Percentiles rank a stretch among this genome's conserved stretches.
phyloP scores from a whole-genome alignment of 768 basidiomycete species.

The Pisolithus tinctorius region DNA sequence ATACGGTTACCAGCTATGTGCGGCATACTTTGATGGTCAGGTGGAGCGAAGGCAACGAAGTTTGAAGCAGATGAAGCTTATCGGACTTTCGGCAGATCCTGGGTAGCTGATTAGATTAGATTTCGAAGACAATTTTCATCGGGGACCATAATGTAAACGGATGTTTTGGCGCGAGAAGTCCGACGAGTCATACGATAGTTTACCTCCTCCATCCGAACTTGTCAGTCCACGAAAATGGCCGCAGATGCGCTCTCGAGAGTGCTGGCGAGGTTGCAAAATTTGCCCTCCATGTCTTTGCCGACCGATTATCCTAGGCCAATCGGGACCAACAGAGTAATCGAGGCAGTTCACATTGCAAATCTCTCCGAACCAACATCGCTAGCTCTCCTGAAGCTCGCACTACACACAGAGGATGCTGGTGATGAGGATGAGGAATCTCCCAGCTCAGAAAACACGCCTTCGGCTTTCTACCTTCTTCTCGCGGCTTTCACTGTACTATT shows the following conservation, averaged over 20 bases:
- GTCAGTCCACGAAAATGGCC: conserved; percentile 17
- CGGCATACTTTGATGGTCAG: no score
- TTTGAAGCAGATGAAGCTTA: neutral
- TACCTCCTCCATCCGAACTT: neutral
- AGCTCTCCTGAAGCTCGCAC: conserved; percentile 75
- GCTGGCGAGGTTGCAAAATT: conserved; percentile 60
- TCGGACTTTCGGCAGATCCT: neutral
- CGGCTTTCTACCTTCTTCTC: conserved; percentile 86
- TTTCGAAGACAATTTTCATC: neutral
- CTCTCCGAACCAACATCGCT: conserved; percentile 70
- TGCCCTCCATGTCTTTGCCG: conserved; percentile 87
- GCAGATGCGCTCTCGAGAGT: conserved; percentile 42
- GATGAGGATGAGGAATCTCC: conserved; percentile 43
- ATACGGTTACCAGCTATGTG: no score
- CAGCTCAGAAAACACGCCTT: conserved; percentile 42
- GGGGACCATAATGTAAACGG: neutral
- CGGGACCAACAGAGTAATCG: conserved; percentile 69
- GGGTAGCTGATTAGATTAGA: neutral
- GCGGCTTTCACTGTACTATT: conserved; percentile 89
- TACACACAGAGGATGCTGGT: conserved; percentile 56
- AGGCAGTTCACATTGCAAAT: conserved; percentile 68
- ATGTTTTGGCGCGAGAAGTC: neutral
- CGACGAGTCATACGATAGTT: neutral
- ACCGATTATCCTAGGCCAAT: conserved; percentile 91
- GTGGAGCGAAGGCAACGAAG: no score